Evolutionary conservation across 805 yeast genomes (phyloP).

Genomic region (Zygotorulaspora florentina): DNA sequence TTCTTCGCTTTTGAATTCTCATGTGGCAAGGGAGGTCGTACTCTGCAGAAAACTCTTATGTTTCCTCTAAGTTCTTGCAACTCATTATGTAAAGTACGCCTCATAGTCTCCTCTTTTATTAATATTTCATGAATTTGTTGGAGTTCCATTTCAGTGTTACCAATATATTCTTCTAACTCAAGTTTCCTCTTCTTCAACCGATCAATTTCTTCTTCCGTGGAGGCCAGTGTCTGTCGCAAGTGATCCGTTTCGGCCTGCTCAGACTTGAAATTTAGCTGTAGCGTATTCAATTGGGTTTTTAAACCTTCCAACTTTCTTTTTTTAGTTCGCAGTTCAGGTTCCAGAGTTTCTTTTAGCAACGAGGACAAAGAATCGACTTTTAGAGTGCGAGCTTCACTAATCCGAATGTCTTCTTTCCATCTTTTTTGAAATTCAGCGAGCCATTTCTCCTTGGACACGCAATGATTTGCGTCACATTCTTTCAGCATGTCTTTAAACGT

Average conservation of each 20-base stretch:
- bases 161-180: conserved; percentile 26
- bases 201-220: conserved; percentile 11
- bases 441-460: conserved; percentile 24
- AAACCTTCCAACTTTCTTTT: conserved; percentile 11
- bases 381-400: conserved; percentile 24
- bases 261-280: conserved; percentile 23
- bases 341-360: conserved; percentile 12
- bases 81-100: conserved; percentile 65
- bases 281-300: conserved; percentile 14
- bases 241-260: conserved; percentile 23
- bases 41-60: conserved; percentile 83
- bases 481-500: conserved; percentile 15
- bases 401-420: conserved; percentile 31
- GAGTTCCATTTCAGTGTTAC: conserved; percentile 32
- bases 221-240: conserved; percentile 29
- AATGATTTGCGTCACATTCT: conserved; percentile 20
- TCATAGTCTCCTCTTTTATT: conserved; percentile 46
- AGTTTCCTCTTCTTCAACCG: conserved; percentile 13
- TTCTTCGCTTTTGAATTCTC: conserved; percentile 23
- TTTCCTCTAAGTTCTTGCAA: conserved; percentile 89
- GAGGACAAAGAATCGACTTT: conserved; percentile 26
- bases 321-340: conserved; percentile 14
- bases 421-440: conserved; percentile 22
- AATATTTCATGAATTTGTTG: conserved; percentile 37
- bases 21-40: conserved; percentile 53